Evolutionary conservation across 2,329 filamentous ascomycete genomes (phyloP).

Genomic region (Ophiostoma australiae): DNA sequence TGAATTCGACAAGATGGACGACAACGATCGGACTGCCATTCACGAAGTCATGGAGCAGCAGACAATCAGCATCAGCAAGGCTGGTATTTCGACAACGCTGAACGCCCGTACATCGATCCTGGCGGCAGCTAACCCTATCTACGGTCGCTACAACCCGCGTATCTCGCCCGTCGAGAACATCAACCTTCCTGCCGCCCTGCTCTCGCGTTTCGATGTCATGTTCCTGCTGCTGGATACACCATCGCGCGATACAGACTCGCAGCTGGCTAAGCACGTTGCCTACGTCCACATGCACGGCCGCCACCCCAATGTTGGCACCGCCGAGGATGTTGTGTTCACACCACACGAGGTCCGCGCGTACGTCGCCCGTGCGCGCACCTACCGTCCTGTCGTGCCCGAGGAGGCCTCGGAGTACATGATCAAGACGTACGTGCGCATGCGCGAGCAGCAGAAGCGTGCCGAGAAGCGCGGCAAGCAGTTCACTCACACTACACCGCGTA

Average conservation of each 20-base stretch:
- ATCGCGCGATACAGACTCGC: constrained; percentile 80
- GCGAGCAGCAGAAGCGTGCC: constrained; percentile 84
- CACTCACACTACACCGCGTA: constrained; percentile 88
- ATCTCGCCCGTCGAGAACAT: constrained; percentile 98
- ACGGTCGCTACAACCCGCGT: constrained; percentile 95
- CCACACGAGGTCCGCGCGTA: constrained; percentile 94
- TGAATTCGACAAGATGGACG: constrained; percentile 87
- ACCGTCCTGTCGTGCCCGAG: constrained; percentile 78
- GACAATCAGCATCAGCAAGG: constrained; percentile 78
- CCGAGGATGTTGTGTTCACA: constrained; percentile 66
- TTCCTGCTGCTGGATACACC: constrained; percentile 97
- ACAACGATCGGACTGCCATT: constrained; percentile 74
- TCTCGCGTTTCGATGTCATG: constrained; percentile 94
- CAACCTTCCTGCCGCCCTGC: constrained; percentile 92
- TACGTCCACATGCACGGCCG: constrained; percentile 96
- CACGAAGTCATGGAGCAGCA: constrained; percentile 89
- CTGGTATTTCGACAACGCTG: constrained; percentile 67
- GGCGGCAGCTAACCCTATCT: constrained; percentile 92
- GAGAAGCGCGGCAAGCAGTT: constrained; percentile 90
- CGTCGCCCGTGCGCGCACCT: constrained; percentile 86
- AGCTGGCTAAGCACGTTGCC: constrained; percentile 90
- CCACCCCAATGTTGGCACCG: constrained; percentile 67
- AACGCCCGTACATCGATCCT: constrained; percentile 95
- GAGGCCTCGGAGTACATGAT: constrained; percentile 92
- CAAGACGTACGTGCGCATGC: constrained; percentile 91